Evolutionary conservation across 2,329 filamentous ascomycete genomes (phyloP), one percentile per base, ranked within the genome.

Genomic region (Fusarium mundagurra): DNA sequence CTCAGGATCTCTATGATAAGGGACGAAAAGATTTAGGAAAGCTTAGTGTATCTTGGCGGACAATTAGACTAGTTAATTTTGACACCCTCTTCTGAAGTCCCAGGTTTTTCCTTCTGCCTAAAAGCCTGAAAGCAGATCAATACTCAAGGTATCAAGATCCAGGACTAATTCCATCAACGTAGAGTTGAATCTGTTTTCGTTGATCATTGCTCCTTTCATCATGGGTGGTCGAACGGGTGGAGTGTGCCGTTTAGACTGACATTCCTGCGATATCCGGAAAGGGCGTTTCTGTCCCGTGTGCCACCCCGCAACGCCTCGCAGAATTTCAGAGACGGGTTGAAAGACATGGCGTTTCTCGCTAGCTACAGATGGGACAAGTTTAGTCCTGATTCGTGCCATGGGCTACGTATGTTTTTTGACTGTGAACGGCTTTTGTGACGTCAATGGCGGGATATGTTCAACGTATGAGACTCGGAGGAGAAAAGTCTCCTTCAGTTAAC

Each of bases 121-220:
- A 17, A 13, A 17, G 4, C 27, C 47, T 33, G 48, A 24, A 34
- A 34, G 48, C 41, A 33, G 41, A 70, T 70, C 64, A 53, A 29
- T 6, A 16, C 67, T 43, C 4, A 8, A 29, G 16, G n/a, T 6
- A 27, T 59, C 10, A 59, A 64, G 31, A 20, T 3, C 16, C 4
- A 69, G 18, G 67, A 70, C 69, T 62, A 48, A 48, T 48, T 70
- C 41, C 6, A 54, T 36, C 18, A 58, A 48, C n/a, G 18, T 53
- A 59, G 39, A 44, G 67, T 22, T 29, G n/a, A 34, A 50, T 24
- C 27, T n/a, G 51, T 41, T n/a, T n/a, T 47, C 38, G 45, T 16
- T n/a, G 45, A 59, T 70, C 45, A 27, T 18, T 58, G 12, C 24
- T 51, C 20, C 18, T 45, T 51, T 20, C 8, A 36, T 27, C 8